Conservation (phyloP, 202 grass and related monocot genomes). For the Setaria viridis region DNA sequence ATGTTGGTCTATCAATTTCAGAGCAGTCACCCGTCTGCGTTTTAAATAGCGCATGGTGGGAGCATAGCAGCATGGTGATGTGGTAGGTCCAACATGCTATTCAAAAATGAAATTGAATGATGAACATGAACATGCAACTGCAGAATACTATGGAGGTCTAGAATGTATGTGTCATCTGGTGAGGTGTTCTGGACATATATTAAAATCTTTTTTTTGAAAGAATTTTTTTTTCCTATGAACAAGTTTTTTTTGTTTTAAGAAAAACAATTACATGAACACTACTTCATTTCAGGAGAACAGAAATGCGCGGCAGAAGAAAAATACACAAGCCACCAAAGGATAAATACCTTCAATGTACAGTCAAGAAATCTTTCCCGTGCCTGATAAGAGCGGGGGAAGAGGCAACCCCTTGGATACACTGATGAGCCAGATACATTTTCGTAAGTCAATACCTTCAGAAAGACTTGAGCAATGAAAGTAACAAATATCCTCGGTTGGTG, state of each 20-base stretch:
- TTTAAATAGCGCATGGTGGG: not conserved
- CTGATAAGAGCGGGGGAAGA: not conserved
- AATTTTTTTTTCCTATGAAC: too few relatives aligned
- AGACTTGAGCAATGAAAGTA: not conserved
- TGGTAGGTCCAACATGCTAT: not conserved
- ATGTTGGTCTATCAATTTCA: not conserved
- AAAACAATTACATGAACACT: not conserved
- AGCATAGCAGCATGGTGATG: not conserved
- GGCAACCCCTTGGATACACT: slow-evolving; percentile 24
- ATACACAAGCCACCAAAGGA: too few relatives aligned
- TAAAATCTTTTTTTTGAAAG: too few relatives aligned
- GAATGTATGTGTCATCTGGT: not conserved
- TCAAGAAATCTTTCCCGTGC: not conserved
- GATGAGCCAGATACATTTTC: slow-evolving; percentile 19
- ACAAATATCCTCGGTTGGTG: not conserved
- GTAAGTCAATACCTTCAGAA: not conserved
- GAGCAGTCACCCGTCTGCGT: too few relatives aligned
- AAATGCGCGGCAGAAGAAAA: not conserved
- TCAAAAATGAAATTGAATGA: not conserved
- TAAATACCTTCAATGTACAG: not conserved
- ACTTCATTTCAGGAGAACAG: not conserved
- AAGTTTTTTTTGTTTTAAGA: too few relatives aligned
- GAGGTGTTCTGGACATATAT: too few relatives aligned
- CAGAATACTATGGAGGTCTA: not conserved
- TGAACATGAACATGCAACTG: not conserved